phyloP scores from a whole-genome alignment of 345 rosid species.

The Pugionium cornutum region DNA sequence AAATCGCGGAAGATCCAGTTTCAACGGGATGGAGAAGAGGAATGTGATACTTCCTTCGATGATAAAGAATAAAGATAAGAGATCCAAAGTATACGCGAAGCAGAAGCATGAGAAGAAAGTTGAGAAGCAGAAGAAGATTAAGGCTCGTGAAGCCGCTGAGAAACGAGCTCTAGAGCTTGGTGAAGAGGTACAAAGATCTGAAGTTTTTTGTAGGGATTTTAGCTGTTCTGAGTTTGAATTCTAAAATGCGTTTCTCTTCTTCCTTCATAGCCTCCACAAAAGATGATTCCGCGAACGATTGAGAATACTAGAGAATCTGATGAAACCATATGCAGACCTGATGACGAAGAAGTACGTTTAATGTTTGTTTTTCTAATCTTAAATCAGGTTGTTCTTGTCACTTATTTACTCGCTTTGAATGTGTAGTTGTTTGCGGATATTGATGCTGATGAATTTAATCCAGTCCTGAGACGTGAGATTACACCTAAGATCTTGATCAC shows the following conservation, averaged over 20 bases:
- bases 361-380: too few species aligned
- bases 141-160: slow-evolving; percentile 73
- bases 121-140: slow-evolving; percentile 82
- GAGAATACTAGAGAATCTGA: slow-evolving; percentile 92
- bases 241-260: not conserved
- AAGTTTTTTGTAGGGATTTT: not conserved
- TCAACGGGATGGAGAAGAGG: slow-evolving; percentile 39
- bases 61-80: slow-evolving; percentile 92
- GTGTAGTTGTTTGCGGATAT: slow-evolving; percentile 59
- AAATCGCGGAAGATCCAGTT: slow-evolving; percentile 3
- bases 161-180: slow-evolving; percentile 88
- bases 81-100: slow-evolving; percentile 74
- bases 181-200: slow-evolving; percentile 60
- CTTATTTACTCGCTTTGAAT: too few species aligned
- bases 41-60: slow-evolving; percentile 58
- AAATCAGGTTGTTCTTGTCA: too few species aligned
- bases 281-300: slow-evolving; percentile 69
- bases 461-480: slow-evolving; percentile 54
- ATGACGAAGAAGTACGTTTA: slow-evolving; percentile 63
- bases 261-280: slow-evolving; percentile 54
- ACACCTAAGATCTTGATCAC: slow-evolving; percentile 76
- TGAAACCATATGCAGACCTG: slow-evolving; percentile 86
- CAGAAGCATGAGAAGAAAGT: slow-evolving; percentile 78
- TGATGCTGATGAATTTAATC: slow-evolving; percentile 85
- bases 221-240: not conserved